phyloP scores from a whole-genome alignment of 2,329 filamentous ascomycete species.

The Ophiobolus disseminans region DNA sequence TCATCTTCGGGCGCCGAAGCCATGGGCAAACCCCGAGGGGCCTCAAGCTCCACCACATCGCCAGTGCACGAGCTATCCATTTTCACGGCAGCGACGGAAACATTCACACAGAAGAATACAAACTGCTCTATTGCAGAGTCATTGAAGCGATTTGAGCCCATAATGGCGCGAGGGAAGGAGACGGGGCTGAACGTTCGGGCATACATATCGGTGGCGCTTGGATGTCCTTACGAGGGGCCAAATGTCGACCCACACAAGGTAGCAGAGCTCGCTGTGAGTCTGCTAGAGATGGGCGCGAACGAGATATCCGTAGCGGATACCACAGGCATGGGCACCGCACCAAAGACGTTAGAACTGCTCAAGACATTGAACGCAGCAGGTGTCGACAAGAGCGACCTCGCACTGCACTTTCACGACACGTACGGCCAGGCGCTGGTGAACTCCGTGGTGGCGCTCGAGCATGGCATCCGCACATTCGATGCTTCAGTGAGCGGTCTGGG shows the following conservation, averaged over 20 bases:
- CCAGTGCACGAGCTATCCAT: constrained; percentile 70
- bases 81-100: constrained; percentile 82
- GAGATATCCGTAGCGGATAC: constrained; percentile 92
- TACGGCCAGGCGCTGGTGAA: constrained; percentile 88
- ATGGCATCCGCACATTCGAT: constrained; percentile 81
- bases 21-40: constrained; percentile 27
- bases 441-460: constrained; percentile 76
- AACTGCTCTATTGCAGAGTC: constrained; percentile 81
- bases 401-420: constrained; percentile 89
- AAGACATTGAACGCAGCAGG: constrained; percentile 70
- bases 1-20: constrained; percentile 44
- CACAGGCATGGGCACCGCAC: constrained; percentile 87
- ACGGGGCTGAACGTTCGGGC: constrained; percentile 73
- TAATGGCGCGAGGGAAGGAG: constrained; percentile 72
- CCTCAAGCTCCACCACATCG: constrained; percentile 15
- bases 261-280: constrained; percentile 65
- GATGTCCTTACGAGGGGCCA: constrained; percentile 77
- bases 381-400: constrained; percentile 72
- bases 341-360: constrained; percentile 69
- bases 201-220: constrained; percentile 75
- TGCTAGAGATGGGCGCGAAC: constrained; percentile 87
- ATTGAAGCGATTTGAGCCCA: constrained; percentile 71
- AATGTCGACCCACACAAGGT: constrained; percentile 66
- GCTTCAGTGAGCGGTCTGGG: constrained; percentile 80
- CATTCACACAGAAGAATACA: constrained; percentile 80